Percentiles rank a stretch among this genome's conserved stretches.
Conservation (phyloP, 768 basidiomycete genomes). For the Leccinum subgranulosum region DNA sequence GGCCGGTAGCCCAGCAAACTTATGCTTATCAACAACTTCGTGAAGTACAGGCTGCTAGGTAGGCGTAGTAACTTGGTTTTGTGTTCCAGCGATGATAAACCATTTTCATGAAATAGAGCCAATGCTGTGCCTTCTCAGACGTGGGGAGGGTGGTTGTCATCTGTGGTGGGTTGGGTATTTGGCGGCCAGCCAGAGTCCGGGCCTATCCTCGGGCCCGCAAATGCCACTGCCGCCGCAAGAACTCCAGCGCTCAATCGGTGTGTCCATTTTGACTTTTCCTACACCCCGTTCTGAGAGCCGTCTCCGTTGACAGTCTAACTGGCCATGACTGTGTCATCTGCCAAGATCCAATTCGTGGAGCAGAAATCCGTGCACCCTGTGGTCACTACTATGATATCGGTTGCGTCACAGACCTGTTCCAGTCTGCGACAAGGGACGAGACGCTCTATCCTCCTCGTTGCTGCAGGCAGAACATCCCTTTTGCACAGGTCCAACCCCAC, state of each 20-base stretch:
- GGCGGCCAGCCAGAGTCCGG: neutral
- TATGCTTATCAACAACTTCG: neutral
- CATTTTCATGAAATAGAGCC: neutral
- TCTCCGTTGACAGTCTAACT: constrained; percentile 7
- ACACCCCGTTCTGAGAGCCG: neutral
- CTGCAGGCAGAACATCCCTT: constrained; percentile 32
- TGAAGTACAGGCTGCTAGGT: constrained; percentile 7
- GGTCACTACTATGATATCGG: constrained; percentile 34
- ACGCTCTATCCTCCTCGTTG: constrained; percentile 41
- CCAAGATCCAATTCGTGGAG: constrained; percentile 29
- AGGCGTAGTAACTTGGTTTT: neutral
- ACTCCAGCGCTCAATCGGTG: constrained; percentile 11
- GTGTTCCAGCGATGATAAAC: neutral
- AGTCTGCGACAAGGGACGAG: constrained; percentile 35
- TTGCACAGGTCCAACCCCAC: constrained; percentile 22
- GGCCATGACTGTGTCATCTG: constrained; percentile 36
- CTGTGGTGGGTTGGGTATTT: constrained; percentile 4
- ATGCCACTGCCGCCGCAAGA: neutral
- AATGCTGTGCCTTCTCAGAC: neutral
- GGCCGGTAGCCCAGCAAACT: neutral
- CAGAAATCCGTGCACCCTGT: constrained; percentile 31
- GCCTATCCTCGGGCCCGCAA: neutral
- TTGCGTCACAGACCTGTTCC: constrained; percentile 36
- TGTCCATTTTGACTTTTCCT: neutral
- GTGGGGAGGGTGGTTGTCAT: constrained; percentile 22